Percentiles rank a stretch among this genome's conserved stretches.
Conservation (phyloP, 177 flowering plant species). For the Vitis hybrid region DNA sequence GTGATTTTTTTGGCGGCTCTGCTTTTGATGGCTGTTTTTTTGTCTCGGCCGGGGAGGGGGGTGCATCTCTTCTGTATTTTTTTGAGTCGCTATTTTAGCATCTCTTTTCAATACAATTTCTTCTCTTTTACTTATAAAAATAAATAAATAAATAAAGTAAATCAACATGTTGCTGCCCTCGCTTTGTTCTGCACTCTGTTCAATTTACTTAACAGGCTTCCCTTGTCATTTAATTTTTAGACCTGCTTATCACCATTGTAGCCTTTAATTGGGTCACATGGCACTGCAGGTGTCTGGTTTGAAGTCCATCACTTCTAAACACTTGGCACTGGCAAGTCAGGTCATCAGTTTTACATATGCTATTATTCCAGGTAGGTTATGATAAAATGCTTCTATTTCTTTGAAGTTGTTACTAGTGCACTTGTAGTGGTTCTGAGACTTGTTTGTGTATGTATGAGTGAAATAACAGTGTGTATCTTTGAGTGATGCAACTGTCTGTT, state of each 20-base stretch:
- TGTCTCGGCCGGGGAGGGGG: too few relatives aligned
- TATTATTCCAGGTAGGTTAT: constrained; percentile 82
- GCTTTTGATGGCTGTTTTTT: too few relatives aligned
- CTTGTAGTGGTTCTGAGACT: background rate
- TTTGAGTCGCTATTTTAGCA: too few relatives aligned
- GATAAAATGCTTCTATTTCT: background rate
- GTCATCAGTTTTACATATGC: constrained; percentile 75
- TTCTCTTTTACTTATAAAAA: too few relatives aligned
- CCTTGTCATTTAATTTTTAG: background rate
- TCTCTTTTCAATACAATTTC: too few relatives aligned
- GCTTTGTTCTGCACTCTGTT: background rate
- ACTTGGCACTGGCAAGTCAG: constrained; percentile 97
- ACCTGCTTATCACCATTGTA: background rate
- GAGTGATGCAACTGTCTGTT: background rate
- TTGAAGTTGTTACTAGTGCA: background rate
- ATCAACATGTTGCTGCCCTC: background rate
- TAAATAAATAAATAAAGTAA: background rate
- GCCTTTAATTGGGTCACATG: constrained; percentile 8
- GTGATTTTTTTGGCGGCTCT: accelerated
- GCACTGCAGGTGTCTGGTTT: constrained; percentile 87
- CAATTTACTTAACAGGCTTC: background rate
- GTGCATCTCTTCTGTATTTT: too few relatives aligned
- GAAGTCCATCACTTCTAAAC: constrained; percentile 94
- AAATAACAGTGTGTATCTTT: background rate
- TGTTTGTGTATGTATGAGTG: background rate